Conservation (phyloP, 1,139 yeast species). For the Hansenula sp. region DNA sequence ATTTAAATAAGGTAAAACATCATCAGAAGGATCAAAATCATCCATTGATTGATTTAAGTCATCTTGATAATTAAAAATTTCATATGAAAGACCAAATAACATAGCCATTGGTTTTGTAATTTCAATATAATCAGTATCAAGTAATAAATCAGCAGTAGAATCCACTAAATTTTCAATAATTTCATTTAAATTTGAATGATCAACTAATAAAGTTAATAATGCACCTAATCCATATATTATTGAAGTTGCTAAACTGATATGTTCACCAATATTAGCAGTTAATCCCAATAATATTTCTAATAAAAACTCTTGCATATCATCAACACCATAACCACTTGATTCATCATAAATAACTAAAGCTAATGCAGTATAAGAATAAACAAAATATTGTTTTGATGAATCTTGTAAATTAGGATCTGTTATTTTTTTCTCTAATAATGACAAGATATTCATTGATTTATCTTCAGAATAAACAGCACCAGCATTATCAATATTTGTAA, state of each 20-base stretch:
- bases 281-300: conserved; percentile 11
- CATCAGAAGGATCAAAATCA: conserved; percentile 30
- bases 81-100: conserved; percentile 59
- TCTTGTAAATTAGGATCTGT: conserved; percentile 10
- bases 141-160: conserved; percentile 32
- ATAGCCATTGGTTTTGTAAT: conserved; percentile 52
- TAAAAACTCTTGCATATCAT: conserved; percentile 13
- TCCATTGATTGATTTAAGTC: conserved; percentile 30
- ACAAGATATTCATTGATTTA: conserved; percentile 9
- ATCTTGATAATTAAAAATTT: conserved; percentile 45
- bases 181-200: conserved; percentile 40
- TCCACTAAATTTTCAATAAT: conserved; percentile 31
- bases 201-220: conserved; percentile 38
- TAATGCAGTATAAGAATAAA: conserved; percentile 19
- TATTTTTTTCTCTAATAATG: conserved; percentile 15
- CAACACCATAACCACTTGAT: conserved; percentile 23
- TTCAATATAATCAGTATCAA: conserved; percentile 38
- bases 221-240: conserved; percentile 39
- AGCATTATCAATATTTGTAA: conserved; percentile 19
- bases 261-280: conserved; percentile 3
- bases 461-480: conserved; percentile 16
- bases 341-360: conserved; percentile 19
- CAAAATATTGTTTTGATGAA: conserved; percentile 13
- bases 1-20: conserved; percentile 55
- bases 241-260: conserved; percentile 12